These are phyloP conservation scores for Aulographum hederae DNA, from an alignment of 2,329 filamentous ascomycete genomes.

Conservation along the genomic window DNA sequence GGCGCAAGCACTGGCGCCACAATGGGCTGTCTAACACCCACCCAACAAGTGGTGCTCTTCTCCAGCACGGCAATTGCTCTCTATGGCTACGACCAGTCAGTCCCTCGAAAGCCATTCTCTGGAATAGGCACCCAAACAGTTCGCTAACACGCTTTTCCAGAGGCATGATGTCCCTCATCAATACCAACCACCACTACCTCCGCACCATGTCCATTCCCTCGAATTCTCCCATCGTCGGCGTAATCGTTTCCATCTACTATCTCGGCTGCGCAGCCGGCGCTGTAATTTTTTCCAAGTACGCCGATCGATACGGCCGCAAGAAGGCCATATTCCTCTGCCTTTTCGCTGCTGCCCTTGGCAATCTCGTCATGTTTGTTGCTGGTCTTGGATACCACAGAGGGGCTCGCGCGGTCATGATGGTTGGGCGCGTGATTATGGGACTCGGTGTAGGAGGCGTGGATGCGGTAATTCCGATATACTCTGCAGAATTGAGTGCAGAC, in stretches of 20 bases:
- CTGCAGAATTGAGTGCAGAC: conserved; percentile 37
- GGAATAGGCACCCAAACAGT: background rate
- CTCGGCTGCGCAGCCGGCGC: conserved; percentile 41
- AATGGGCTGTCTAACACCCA: too few relatives aligned
- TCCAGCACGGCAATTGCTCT: conserved; percentile 34
- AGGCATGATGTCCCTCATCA: conserved; percentile 37
- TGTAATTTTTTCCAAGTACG: conserved; percentile 35
- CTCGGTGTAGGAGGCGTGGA: conserved; percentile 42
- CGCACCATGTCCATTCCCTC: conserved; percentile 35
- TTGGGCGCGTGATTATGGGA: conserved; percentile 34
- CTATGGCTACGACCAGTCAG: conserved; percentile 26
- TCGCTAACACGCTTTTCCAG: conserved; percentile 7
- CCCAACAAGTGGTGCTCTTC: conserved; percentile 34
- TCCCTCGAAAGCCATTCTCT: conserved; percentile 9
- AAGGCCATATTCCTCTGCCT: conserved; percentile 37
- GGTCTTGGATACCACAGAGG: conserved; percentile 27
- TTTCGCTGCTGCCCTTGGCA: conserved; percentile 33
- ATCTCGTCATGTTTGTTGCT: conserved; percentile 41
- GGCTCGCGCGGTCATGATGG: conserved; percentile 29
- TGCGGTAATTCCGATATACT: conserved; percentile 41
- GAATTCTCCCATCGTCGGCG: conserved; percentile 34
- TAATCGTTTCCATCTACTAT: conserved; percentile 44
- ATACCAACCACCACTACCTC: conserved; percentile 36
- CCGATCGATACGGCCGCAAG: conserved; percentile 36
- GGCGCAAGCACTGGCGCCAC: too few relatives aligned